Evolutionary conservation across 2,329 filamentous ascomycete genomes (phyloP), one percentile per base, ranked within the genome.

Genomic region (Thermothelomyces thermophilus): DNA sequence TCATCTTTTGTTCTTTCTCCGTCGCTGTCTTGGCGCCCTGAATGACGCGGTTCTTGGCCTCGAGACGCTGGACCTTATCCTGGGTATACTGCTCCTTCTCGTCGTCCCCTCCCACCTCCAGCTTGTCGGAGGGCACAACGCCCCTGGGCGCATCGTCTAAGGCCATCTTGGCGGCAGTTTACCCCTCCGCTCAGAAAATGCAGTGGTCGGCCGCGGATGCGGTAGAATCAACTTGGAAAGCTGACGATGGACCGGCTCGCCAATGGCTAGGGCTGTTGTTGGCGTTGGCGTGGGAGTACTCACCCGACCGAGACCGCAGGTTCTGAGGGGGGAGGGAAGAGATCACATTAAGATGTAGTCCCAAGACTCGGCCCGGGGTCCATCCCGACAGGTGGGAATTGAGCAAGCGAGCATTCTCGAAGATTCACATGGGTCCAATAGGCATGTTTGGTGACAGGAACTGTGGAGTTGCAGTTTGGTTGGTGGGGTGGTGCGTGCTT

Each of bases 1-100:
- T 85, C 84, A 89, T 88, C 13, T 71, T 75, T 58, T 81, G 83
- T 66, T 84, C 80, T 65, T 80, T 81, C 52, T 80, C 73, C 24
- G 78, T 73, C 14, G 80, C 80, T 26, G 63, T 60, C 57, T 66
- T 72, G 46, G 75, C 75, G 56, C 68, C 67, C 61, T 72, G 66
- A 53, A 75, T 67, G 33, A 74, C 60, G 28, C 64, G 63, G 56
- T 61, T 60, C 56, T 63, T 55, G 46, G 61, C 51, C 56, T 64
- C 62, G 52, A 47, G 50, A 33, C 51, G 51, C 31, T 44, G 43
- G 22, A 49, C 8, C 14, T 56, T 35, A 26, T 51, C 58, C 8
- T 54, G 49, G 30, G 52, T 41, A 24, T 55, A 49, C 33, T 57
- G 48, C 34, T 45, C 52, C 40, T 51, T 58, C 17, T 43, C 36